Evolutionary conservation across 2,329 filamentous ascomycete genomes (phyloP).

Genomic region (Paraphoma chrysanthemicola): DNA sequence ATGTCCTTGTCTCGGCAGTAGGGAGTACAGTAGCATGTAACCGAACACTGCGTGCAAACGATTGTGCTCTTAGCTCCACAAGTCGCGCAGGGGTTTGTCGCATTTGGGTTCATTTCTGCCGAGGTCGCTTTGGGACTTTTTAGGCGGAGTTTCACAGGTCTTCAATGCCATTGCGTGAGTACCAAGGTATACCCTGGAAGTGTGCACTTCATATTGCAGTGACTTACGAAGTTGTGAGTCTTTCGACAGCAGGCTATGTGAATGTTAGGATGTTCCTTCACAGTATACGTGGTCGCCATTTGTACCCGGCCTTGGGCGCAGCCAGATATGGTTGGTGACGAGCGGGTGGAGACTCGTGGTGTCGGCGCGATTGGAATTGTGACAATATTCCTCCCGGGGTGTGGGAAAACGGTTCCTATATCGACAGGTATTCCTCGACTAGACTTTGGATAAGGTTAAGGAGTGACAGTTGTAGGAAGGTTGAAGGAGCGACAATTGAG

Average conservation of each 20-base stretch:
- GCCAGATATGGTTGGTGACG: no score
- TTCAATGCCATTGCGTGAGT: neutral
- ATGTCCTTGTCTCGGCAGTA: neutral
- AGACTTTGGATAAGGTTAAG: no score
- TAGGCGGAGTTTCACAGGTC: neutral
- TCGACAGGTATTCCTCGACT: no score
- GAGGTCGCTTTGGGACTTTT: neutral
- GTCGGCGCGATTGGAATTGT: no score
- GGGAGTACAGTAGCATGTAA: neutral
- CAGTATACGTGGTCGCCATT: no score
- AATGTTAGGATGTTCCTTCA: neutral
- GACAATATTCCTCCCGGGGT: no score
- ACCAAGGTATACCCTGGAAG: neutral
- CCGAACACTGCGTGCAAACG: neutral
- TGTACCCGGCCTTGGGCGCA: no score
- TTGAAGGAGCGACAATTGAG: no score
- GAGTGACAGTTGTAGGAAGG: no score
- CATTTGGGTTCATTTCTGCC: neutral
- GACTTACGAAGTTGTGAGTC: neutral
- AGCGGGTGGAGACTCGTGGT: no score
- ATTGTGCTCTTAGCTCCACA: neutral
- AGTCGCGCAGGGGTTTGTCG: neutral
- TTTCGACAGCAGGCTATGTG: neutral
- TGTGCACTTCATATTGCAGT: neutral
- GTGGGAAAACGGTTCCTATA: no score